Evolutionary conservation across 352 stramenopile species (phyloP), one percentile per base, ranked within the genome.

Genomic region (Phytopythium litorale): DNA sequence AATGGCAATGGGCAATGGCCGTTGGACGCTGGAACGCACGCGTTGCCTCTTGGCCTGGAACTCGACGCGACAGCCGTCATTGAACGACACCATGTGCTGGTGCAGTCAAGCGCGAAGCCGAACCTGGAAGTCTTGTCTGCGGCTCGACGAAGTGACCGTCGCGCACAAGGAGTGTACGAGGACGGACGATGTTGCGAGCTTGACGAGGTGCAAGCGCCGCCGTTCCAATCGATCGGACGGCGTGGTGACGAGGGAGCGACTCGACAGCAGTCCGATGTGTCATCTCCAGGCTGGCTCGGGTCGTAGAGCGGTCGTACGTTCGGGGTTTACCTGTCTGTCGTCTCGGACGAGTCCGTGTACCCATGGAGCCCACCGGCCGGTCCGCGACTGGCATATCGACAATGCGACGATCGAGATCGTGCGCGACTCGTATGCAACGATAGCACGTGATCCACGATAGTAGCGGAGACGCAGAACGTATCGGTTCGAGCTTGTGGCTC

Each of bases 401-500:
- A 53, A 53, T 13, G 46, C 46, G 23, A 28, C 46, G 46, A 53
- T 25, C 21, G 46, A 53, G 46, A 53, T 53, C 25, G 46, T 35
- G 23, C 46, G 12, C 25, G 25, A 33, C 35, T 40, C 35, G 12
- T 53, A 8, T 13, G 21, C 8, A 13, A 13, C 46, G 46, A 53
- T 35, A 53, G 46, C 46, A 23, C n/a, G 46, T 35, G 46, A 53
- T 53, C 15, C 32, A 15, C 21, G 46, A 21, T 35, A 35, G 46
- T 18, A 3, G 18, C 4, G 25, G 46, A 53, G 23, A 13, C 46
- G 25, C 13, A 6, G n/a, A 5, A 11, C 19, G 9, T 49, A 49
- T 49, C 42, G 40, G 40, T 32, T 32, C 28, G 28, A 32, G 12
- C 35, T 40, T 40, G 35, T 40, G 35, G 35, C 35, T 40, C 35